Evolutionary conservation across 202 grass and related monocot species (phyloP).

Genomic region (Dendrocalamus latiflorus): DNA sequence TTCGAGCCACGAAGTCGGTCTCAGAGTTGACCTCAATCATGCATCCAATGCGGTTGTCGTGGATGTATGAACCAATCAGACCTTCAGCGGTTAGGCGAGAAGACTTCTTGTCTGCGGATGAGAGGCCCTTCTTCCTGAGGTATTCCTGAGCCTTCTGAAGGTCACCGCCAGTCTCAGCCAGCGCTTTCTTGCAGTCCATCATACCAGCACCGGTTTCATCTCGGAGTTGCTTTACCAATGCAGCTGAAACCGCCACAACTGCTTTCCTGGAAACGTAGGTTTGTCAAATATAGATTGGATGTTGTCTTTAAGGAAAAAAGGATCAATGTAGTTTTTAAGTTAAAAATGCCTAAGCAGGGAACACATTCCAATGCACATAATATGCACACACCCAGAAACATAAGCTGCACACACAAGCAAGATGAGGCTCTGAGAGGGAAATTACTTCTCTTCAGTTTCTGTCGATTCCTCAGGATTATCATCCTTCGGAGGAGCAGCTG

Average conservation of each 20-base stretch:
- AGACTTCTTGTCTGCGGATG: constrained; percentile 92
- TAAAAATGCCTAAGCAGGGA: constrained; percentile 1
- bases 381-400: background rate
- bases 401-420: constrained; percentile 5
- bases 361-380: constrained; percentile 16
- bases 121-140: constrained; percentile 94
- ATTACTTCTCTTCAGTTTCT: constrained; percentile 77
- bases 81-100: constrained; percentile 88
- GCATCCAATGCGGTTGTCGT: constrained; percentile 76
- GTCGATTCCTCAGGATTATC: constrained; percentile 52
- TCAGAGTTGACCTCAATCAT: constrained; percentile 85
- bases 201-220: constrained; percentile 96
- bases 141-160: constrained; percentile 83
- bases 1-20: constrained; percentile 82
- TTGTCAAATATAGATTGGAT: constrained; percentile 15
- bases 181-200: constrained; percentile 99
- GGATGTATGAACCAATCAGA: constrained; percentile 85
- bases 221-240: constrained; percentile 91
- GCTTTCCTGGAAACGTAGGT: constrained; percentile 50
- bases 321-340: background rate
- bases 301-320: background rate
- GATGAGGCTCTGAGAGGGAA: constrained; percentile 13
- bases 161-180: constrained; percentile 70
- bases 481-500: constrained; percentile 38
- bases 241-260: constrained; percentile 64